Evolutionary conservation across 2,329 filamentous ascomycete species (phyloP).

Genomic region (Phialocephala sp.): DNA sequence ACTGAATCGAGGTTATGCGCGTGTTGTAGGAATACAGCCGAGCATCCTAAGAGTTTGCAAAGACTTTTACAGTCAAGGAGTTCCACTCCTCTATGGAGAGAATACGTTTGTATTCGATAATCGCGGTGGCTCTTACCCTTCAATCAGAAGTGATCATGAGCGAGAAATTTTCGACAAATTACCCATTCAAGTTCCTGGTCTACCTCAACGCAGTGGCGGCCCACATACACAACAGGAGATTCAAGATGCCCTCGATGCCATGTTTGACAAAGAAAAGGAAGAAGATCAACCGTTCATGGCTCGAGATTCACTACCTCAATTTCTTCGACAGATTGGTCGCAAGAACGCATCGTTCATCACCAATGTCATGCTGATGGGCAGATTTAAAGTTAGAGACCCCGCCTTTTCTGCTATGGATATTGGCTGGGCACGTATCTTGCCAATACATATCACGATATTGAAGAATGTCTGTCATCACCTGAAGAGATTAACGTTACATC

Average conservation of each 20-base stretch:
- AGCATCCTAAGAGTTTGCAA: conserved; percentile 9
- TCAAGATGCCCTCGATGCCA: neutral
- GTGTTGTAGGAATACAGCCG: neutral
- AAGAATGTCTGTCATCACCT: conserved; percentile 5
- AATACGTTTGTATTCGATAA: conserved; percentile 21
- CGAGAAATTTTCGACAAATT: conserved; percentile 3
- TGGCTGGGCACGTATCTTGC: neutral
- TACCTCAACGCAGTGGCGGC: neutral
- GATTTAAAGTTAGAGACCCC: too few species aligned
- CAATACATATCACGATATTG: conserved; percentile 1
- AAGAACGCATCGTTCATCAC: neutral
- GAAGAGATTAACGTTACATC: neutral
- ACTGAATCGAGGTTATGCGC: too few species aligned
- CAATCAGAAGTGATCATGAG: neutral
- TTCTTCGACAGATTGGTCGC: conserved; percentile 2
- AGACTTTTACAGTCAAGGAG: conserved; percentile 5
- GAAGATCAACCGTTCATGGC: neutral
- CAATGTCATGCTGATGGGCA: neutral
- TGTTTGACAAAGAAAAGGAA: conserved; percentile 9
- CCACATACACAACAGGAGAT: neutral
- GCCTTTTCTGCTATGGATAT: too few species aligned
- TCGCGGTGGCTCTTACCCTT: neutral
- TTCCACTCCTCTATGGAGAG: conserved; percentile 7
- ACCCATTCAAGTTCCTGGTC: neutral
- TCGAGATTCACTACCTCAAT: conserved; percentile 1